A percentile compares a stretch with the other conserved stretches of the same genome.
phyloP scores from a whole-genome alignment of 2,329 filamentous ascomycete genomes.

The Aspergillus thermomutatus region DNA sequence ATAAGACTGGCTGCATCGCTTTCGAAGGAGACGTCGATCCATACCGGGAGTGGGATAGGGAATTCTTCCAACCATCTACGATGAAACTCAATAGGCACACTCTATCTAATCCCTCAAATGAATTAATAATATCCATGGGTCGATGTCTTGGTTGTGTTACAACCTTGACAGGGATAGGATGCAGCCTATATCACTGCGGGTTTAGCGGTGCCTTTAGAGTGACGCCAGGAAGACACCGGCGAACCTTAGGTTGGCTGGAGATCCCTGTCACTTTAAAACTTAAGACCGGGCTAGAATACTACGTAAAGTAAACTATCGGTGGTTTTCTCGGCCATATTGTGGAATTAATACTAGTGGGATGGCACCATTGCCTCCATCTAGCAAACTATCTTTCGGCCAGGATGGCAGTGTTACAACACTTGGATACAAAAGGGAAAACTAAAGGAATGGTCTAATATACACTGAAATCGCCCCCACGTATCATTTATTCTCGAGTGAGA shows the following conservation, averaged over 20 bases:
- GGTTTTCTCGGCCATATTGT: no score
- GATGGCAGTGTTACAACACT: not conserved
- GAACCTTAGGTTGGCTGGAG: not conserved
- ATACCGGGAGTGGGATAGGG: not conserved
- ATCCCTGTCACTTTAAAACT: not conserved
- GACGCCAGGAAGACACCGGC: not conserved
- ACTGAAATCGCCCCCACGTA: not conserved
- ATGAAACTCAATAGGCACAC: no score
- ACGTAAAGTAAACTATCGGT: no score
- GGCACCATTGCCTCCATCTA: not conserved
- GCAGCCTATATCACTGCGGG: not conserved
- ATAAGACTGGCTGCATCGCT: no score
- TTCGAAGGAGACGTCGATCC: not conserved
- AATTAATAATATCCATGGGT: not conserved
- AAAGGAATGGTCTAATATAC: no score
- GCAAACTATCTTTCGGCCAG: not conserved
- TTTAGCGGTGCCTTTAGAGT: not conserved
- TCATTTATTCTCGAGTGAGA: conserved; percentile 15
- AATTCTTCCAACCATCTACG: no score
- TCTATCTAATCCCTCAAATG: not conserved
- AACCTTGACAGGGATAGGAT: no score
- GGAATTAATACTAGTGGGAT: not conserved
- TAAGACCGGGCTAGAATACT: no score
- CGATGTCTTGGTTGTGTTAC: not conserved
- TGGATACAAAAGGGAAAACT: not conserved